Base-by-base conservation (phyloP, 1,284 basidiomycete species). In the Naganishia sp. region DNA sequence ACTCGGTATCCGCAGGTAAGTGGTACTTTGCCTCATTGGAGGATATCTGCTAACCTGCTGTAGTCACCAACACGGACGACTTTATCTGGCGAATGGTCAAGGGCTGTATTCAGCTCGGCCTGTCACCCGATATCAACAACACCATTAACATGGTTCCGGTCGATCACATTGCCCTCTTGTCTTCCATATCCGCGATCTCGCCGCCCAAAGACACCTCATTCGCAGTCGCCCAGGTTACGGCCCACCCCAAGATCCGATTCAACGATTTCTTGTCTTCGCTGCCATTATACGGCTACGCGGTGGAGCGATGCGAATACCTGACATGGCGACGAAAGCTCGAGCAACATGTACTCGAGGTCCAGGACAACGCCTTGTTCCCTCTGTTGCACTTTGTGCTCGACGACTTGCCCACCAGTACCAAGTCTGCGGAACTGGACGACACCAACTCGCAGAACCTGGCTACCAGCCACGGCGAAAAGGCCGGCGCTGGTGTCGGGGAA, bases 61-160 rank as follows among this genome's bases (percentile, higher is more conserved):
- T 72, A 88, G 94, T 97, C 2, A 98, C 94, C 32, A 99, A 99
- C 81, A 99, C 96, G 43, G 96, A 99, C 74, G 96, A 99, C 79
- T 99, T 99, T 80, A 86, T 99, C 65, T 98, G 95, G 94, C 87
- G 96, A 23, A 83, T 99, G 76, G 92, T 98, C 76, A 99, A 99
- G 80, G 96, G 96, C 28, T 97, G 94, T 76, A 85, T 96, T 54
- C 96, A 99, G 79, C 87, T 99, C 6, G 95, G 95, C 2, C 85
- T 94, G 50, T 88, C 94, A 2, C 96, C 96, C 1, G 92, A 99
- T 77, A 98, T 99, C 79, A 93, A 97, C 83, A 99, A 99, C 81
- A 90, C 91, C 3, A 85, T 99, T 75, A 99, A 99, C 81, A 95
- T 98, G 90, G 91, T 94, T 21, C 96, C 96, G 0, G 96, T 99